Percentiles rank a stretch among this genome's conserved stretches.
These are phyloP conservation scores for Sungouiozyma intestinalis DNA, from an alignment of 805 yeast genomes.

Conservation along the genomic window DNA sequence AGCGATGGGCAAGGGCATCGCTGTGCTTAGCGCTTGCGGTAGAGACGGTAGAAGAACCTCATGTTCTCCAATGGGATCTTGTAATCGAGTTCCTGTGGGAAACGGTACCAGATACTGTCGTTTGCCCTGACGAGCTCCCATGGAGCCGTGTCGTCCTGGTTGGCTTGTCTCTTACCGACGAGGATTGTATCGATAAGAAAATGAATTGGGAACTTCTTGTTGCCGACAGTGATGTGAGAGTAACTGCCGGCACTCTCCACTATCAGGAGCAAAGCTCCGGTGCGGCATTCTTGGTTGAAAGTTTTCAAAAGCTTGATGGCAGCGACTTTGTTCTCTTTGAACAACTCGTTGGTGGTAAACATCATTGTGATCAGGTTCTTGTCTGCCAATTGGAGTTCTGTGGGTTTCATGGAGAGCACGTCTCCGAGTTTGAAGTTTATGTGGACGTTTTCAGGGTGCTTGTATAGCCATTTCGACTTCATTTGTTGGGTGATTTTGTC, in stretches of 20 bases:
- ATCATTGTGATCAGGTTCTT: constrained; percentile 54
- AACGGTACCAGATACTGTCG: constrained; percentile 78
- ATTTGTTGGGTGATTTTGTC: constrained; percentile 35
- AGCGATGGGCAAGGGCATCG: too few relatives aligned
- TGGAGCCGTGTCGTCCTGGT: constrained; percentile 35
- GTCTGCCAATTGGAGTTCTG: constrained; percentile 17
- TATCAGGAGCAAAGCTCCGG: constrained; percentile 53
- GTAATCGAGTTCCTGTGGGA: constrained; percentile 43
- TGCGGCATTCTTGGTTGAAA: constrained; percentile 39
- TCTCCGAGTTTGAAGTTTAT: constrained; percentile 30
- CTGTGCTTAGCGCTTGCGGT: constrained; percentile 40
- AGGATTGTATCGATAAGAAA: constrained; percentile 66
- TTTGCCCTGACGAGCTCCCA: constrained; percentile 60
- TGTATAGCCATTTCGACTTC: constrained; percentile 43
- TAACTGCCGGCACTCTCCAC: constrained; percentile 88
- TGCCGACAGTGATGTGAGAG: constrained; percentile 68
- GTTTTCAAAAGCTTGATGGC: constrained; percentile 50
- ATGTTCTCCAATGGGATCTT: constrained; percentile 70
- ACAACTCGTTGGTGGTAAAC: constrained; percentile 82
- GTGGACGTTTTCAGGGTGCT: constrained; percentile 24
- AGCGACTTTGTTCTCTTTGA: constrained; percentile 52
- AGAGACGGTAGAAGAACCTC: constrained; percentile 75
- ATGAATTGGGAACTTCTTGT: constrained; percentile 72
- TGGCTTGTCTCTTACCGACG: constrained; percentile 36
- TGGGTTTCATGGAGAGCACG: constrained; percentile 26